Base-by-base conservation (phyloP, 129 eudicot species). In the Escallonia rubra region DNA sequence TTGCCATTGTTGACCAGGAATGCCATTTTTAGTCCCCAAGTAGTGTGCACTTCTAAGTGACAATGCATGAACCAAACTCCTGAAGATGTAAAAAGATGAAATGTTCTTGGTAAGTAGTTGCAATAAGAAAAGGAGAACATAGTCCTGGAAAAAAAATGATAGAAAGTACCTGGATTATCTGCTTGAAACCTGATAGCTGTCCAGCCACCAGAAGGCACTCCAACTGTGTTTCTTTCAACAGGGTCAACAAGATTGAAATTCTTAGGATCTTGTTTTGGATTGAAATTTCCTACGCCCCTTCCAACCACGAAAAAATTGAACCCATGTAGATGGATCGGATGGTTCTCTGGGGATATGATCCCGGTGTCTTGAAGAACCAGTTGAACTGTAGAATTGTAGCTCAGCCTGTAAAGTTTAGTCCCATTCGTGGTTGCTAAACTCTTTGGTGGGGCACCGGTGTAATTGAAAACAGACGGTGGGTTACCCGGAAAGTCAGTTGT, bases 31-130 rank as follows among this genome's bases (percentile, higher is more conserved):
- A 90, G 69, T 5, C 96, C 95, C 96, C 96, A 86, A 46, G 88
- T 86, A 34, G 96, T 90, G 73, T 90, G 96, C 44, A 90, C 77
- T 42, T 90, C 96, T 54, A 90, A 63, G 66, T 90, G 96, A 61
- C 96, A 90, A 84, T 90, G 96, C 96, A 90, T 77, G 59, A 90
- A 90, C 96, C 96, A 90, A 44, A 90, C 90, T 48, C 95, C 96
- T 90, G 49, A 15, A 61, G 62, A 4, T 67, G 38, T 44, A 23
- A 3, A 8, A 54, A 45, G 11, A 68, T 0, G 6, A 12, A 15
- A 9, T 63, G 4, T 54, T 7, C 38, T 10, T 2, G 23, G 2
- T 41, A 55, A 54, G 40, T 57, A 34, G 39, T 15, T 59, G 13
- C 12, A 23, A 43, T 7, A 59, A 59, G 14, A 59, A 59, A 2